Evolutionary conservation across 2,329 filamentous ascomycete genomes (phyloP).

Genomic region (Hymenoscyphus scutula): DNA sequence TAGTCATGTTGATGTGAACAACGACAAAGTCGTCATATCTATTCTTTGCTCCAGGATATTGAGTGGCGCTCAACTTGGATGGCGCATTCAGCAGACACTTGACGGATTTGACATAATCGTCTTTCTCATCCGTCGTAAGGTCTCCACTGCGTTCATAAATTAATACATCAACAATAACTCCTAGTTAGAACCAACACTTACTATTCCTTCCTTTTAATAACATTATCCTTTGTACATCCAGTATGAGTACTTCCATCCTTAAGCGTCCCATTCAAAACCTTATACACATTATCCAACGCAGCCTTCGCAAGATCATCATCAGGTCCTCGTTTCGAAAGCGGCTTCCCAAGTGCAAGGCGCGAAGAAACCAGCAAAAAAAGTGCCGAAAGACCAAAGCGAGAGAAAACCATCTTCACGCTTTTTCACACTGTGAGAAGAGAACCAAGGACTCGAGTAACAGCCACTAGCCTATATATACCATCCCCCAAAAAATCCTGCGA

Average conservation of each 20-base stretch:
- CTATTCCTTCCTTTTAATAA: conserved; percentile 21
- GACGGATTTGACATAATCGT: conserved; percentile 12
- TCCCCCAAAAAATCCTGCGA: no score
- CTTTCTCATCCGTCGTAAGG: conserved; percentile 15
- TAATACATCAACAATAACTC: not conserved
- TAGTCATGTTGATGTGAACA: conserved; percentile 38
- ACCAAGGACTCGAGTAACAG: not conserved
- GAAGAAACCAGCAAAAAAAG: not conserved
- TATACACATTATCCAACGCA: conserved; percentile 21
- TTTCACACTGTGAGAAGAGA: not conserved
- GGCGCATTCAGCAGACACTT: conserved; percentile 31
- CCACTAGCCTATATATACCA: not conserved
- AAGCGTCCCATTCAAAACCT: conserved; percentile 20
- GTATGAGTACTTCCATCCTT: conserved; percentile 19
- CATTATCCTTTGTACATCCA: conserved; percentile 15
- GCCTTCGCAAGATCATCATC: conserved; percentile 15
- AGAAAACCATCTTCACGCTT: not conserved
- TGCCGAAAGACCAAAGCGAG: not conserved
- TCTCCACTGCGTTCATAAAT: conserved; percentile 12
- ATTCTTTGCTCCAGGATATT: conserved; percentile 37
- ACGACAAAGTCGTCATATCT: conserved; percentile 43
- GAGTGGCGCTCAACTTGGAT: conserved; percentile 32
- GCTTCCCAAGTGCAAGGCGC: not conserved
- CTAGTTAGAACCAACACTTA: conserved; percentile 8
- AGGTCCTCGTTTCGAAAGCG: not conserved